Percentiles rank a stretch among this genome's conserved stretches.
These are phyloP conservation scores for Betula pendula DNA, from an alignment of 306 rosid species.

Conservation along the genomic window DNA sequence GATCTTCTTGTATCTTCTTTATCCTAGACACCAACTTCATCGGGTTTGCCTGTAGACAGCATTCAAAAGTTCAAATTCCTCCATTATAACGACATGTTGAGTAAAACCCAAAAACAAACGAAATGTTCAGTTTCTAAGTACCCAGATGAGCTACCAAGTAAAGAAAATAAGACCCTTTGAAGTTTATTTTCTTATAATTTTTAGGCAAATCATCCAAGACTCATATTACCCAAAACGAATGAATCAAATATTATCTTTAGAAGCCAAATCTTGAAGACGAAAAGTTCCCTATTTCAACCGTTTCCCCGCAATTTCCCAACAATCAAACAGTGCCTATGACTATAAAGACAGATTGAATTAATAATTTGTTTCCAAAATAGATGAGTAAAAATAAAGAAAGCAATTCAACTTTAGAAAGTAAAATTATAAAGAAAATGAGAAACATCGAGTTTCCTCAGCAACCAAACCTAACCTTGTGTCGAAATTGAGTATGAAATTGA, in stretches of 20 bases:
- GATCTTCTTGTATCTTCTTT: conserved; percentile 71
- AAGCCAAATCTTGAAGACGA: neutral
- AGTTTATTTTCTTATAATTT: neutral
- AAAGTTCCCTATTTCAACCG: neutral
- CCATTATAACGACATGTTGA: neutral
- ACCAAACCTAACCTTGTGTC: no score
- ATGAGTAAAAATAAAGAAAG: neutral
- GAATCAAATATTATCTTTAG: neutral
- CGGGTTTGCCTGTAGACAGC: conserved; percentile 63
- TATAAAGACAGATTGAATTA: neutral
- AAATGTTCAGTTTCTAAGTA: neutral
- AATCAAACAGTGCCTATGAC: neutral
- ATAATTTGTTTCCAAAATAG: neutral
- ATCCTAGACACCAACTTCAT: conserved; percentile 79
- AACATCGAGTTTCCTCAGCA: neutral
- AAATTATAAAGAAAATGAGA: neutral
- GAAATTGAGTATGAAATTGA: no score
- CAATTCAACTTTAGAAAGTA: neutral
- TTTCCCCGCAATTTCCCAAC: neutral
- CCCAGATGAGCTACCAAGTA: neutral
- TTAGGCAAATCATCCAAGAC: neutral
- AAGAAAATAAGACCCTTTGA: neutral
- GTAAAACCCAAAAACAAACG: conserved; percentile 1
- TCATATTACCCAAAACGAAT: neutral
- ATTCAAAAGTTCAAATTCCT: neutral